Conservation (phyloP, 176 grass and related monocot genomes). For the Puya raimondii region DNA sequence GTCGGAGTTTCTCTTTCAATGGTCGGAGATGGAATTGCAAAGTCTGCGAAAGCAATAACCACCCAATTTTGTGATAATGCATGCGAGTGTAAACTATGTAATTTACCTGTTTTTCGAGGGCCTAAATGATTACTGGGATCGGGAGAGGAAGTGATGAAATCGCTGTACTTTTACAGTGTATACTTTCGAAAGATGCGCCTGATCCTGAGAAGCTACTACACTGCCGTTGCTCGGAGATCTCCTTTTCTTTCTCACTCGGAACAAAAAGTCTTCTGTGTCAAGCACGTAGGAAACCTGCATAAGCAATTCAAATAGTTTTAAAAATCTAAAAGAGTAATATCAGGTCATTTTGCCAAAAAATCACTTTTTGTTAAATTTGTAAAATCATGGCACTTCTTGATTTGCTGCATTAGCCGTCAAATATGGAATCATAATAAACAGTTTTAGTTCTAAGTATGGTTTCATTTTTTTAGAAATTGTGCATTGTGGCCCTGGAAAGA, state of each 20-base stretch:
- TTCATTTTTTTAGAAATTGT: too few species aligned
- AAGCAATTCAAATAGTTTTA: neutral
- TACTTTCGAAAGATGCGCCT: constrained; percentile 21
- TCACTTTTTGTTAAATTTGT: too few species aligned
- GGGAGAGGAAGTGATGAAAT: constrained; percentile 63
- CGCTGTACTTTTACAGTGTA: constrained; percentile 46
- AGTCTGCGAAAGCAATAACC: too few species aligned
- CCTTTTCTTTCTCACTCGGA: constrained; percentile 44
- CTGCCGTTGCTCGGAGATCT: constrained; percentile 16
- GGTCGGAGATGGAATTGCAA: too few species aligned
- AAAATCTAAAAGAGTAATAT: neutral
- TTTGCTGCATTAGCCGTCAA: too few species aligned
- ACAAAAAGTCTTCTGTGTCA: constrained; percentile 92
- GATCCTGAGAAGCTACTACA: constrained; percentile 16
- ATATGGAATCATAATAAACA: too few species aligned
- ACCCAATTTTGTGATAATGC: too few species aligned
- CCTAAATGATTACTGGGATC: constrained; percentile 29
- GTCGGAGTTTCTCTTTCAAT: too few species aligned
- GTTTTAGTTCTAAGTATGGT: too few species aligned
- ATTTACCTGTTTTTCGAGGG: constrained; percentile 40
- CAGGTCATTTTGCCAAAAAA: too few species aligned
- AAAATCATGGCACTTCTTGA: too few species aligned
- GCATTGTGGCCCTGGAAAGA: too few species aligned
- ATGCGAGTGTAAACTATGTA: neutral
- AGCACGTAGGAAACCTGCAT: constrained; percentile 80